Conservation (phyloP, 176 grass and related monocot genomes). For the Cymbopogon citratus region DNA sequence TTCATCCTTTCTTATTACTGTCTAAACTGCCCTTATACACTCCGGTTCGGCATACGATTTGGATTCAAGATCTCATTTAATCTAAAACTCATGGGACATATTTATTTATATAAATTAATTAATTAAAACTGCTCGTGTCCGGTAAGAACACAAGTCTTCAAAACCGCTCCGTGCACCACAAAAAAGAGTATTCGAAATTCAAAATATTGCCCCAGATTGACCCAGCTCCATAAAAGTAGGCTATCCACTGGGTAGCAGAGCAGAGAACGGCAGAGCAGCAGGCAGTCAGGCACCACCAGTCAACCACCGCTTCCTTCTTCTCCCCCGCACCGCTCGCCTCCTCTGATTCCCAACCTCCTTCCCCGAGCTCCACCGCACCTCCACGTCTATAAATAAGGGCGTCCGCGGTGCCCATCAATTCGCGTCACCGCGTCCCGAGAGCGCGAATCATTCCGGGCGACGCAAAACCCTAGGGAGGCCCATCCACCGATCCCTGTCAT, state of each 20-base stretch:
- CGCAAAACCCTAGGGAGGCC: slow-evolving; percentile 46
- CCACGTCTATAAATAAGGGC: slow-evolving; percentile 46
- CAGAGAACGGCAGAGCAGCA: neutral
- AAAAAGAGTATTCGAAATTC: neutral
- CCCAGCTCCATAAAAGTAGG: neutral
- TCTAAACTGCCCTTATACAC: no score
- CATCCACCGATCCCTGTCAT: slow-evolving; percentile 47
- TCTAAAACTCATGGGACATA: no score
- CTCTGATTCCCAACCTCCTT: slow-evolving; percentile 12
- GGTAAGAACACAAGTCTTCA: no score
- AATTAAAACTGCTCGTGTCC: no score
- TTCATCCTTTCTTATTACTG: no score
- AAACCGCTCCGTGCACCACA: no score
- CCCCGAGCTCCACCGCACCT: slow-evolving; percentile 10
- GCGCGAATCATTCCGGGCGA: slow-evolving; percentile 21
- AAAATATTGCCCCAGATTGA: neutral
- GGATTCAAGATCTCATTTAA: no score
- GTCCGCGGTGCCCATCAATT: slow-evolving; percentile 38
- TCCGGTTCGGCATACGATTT: no score
- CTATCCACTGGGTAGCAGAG: neutral
- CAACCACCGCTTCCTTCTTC: slow-evolving; percentile 24
- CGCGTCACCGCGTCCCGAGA: slow-evolving; percentile 6
- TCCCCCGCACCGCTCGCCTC: neutral
- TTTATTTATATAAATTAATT: no score
- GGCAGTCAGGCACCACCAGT: neutral